Evolutionary conservation across 495 filamentous ascomycete species (phyloP), one percentile per base, ranked within the genome.

Genomic region (Podospora fimiseda): DNA sequence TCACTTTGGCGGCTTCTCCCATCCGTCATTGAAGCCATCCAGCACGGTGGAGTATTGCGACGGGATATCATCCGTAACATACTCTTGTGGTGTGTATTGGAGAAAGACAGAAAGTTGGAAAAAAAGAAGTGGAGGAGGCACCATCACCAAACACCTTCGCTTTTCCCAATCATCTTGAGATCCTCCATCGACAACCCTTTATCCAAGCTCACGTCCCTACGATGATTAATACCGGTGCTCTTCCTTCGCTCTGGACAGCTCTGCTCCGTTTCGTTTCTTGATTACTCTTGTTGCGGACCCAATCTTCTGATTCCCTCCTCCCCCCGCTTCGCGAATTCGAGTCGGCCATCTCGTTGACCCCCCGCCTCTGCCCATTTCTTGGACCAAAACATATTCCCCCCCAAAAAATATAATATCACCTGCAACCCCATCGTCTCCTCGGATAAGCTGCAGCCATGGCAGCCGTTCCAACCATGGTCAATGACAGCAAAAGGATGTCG

Each of bases 211-310:
- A 21, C 30, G 41, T 40, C 44, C 61, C 15, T 57, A 77, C 74
- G 58, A 77, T 77, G 74, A 75, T 74, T 70, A 47, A 47, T 30
- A 69, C 67, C 70, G 63, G 70, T 67, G 69, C 67, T 68, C 65
- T 64, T 60, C 68, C 67, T 58, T 72, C 67, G 64, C 65, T 65
- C 59, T 67, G 69, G 72, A 70, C 66, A 69, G 72, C 68, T 60
- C 62, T 71, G 63, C 67, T 73, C 69, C 70, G 65, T 65, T 70
- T 75, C 58, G 57, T 74, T 72, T 73, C 68, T 62, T 75, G 72
- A 76, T 70, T 67, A 58, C 46, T 39, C 16, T 39, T 50, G 14
- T 61, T 47, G 33, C 52, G 41, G 53, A 47, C 47, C 23, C 39
- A n/a, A 33, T 46, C 9, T 44, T 33, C 39, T 43, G 27, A 19